phyloP scores from a whole-genome alignment of 768 basidiomycete species.

The Hygrophorus russula region DNA sequence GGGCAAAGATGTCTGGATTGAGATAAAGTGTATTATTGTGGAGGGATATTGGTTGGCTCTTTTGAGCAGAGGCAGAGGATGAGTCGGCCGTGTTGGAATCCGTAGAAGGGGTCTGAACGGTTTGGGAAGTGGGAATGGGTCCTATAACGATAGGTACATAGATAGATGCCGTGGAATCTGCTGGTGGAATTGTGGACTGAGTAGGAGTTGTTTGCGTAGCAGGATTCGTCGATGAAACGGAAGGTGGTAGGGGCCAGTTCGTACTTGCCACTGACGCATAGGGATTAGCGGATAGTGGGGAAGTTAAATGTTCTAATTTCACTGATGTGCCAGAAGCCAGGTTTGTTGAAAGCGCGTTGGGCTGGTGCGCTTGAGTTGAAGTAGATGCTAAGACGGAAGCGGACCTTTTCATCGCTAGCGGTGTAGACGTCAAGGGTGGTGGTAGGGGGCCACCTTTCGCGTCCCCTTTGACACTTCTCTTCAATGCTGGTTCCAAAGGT shows the following conservation, averaged over 20 bases:
- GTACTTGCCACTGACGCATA: constrained; percentile 9
- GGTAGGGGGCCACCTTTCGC: constrained; percentile 45
- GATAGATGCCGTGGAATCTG: constrained; percentile 33
- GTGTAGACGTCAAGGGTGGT: constrained; percentile 58
- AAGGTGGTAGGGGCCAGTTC: constrained; percentile 14
- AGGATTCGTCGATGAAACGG: constrained; percentile 11
- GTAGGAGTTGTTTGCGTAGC: constrained; percentile 10
- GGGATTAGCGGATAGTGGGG: constrained; percentile 14
- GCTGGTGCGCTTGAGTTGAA: neutral
- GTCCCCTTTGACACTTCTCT: constrained; percentile 60
- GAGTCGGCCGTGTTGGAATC: constrained; percentile 35
- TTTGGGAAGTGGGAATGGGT: constrained; percentile 55
- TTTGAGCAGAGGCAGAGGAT: neutral
- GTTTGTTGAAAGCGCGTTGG: constrained; percentile 14
- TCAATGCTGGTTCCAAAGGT: constrained; percentile 51
- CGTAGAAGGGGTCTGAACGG: constrained; percentile 35
- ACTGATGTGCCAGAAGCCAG: constrained; percentile 18
- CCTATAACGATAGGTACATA: constrained; percentile 71
- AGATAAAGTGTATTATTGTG: constrained; percentile 79
- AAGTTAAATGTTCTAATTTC: constrained; percentile 11
- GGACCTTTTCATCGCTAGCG: constrained; percentile 37
- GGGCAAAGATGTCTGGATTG: constrained; percentile 76
- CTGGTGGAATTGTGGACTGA: constrained; percentile 7
- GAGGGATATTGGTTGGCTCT: constrained; percentile 43
- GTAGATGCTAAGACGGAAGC: neutral